Evolutionary conservation across 495 filamentous ascomycete species (phyloP), one percentile per base, ranked within the genome.

Genomic region (Lasiosphaeriaceae sp.): DNA sequence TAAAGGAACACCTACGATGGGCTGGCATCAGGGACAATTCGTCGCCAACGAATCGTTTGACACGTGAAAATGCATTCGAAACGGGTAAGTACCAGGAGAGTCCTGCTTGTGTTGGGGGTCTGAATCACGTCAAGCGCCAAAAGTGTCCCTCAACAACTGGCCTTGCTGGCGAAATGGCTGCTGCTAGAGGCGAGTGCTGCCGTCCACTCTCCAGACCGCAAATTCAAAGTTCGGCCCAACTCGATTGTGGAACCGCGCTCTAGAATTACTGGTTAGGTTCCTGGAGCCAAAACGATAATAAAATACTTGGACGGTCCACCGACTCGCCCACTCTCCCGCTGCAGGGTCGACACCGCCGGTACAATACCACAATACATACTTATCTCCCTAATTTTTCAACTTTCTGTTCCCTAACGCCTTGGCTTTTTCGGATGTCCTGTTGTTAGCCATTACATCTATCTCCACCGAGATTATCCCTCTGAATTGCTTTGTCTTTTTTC

Each of bases 111-210:
- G 50, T 41, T 52, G 50, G 50, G 50, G 34, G 24, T 19, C 41
- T 64, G 62, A 61, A 61, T 64, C 58, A 57, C 50, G 47, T 50
- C 31, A 37, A 44, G 44, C 6, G 41, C 34, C 34, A 8, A 31
- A 46, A 7, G 34, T 31, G 17, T 47, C 31, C 41, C 61, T 64
- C 61, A 60, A 64, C 61, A 58, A 64, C 56, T 63, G 52, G 31
- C 26, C 21, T 11, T 16, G 24, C 16, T 16, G n/a, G 11, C 23
- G n/a, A 19, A 14, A 4, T 17, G 9, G 23, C 47, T 35, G 19
- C 19, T 12, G 34, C 11, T 19, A 5, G 14, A 9, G 19, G n/a
- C 11, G 3, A 20, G 50, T n/a, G n/a, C n/a, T n/a, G n/a, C 11
- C 14, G 12, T 31, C 14, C 39, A 52, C 34, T 19, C 20, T 41